These are phyloP conservation scores for Lophiostoma macrostomum DNA, from an alignment of 495 filamentous ascomycete species.

Conservation along the genomic window DNA sequence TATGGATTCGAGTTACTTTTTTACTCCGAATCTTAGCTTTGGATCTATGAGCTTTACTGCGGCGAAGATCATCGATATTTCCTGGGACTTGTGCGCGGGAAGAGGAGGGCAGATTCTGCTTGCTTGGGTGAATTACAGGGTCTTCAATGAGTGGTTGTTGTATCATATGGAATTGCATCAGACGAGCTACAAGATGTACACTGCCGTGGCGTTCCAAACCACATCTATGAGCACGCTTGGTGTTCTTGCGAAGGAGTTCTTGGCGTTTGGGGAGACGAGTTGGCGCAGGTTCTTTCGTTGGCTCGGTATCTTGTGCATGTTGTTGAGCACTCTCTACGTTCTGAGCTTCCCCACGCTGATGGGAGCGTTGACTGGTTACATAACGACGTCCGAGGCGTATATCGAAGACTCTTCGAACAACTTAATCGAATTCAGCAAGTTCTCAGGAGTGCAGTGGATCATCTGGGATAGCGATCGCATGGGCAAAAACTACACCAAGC, in stretches of 20 bases:
- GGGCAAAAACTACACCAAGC: slow-evolving; percentile 12
- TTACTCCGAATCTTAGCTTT: slow-evolving; percentile 48
- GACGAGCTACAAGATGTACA: slow-evolving; percentile 31
- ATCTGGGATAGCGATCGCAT: slow-evolving; percentile 14
- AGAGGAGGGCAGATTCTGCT: slow-evolving; percentile 34
- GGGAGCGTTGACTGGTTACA: slow-evolving; percentile 30
- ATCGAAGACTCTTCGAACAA: slow-evolving; percentile 8
- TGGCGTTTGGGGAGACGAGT: slow-evolving; percentile 5
- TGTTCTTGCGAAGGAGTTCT: slow-evolving; percentile 21
- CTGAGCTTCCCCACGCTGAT: slow-evolving; percentile 35
- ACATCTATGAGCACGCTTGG: slow-evolving; percentile 19
- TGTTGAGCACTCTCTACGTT: slow-evolving; percentile 31
- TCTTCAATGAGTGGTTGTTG: slow-evolving; percentile 35
- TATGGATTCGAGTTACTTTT: slow-evolving; percentile 29
- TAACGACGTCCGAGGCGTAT: slow-evolving; percentile 16
- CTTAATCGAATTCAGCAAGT: slow-evolving; percentile 20
- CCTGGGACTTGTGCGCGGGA: slow-evolving; percentile 35
- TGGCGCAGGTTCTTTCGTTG: slow-evolving; percentile 22
- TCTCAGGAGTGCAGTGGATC: background rate
- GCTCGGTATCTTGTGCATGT: slow-evolving; percentile 24
- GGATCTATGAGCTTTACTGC: slow-evolving; percentile 32
- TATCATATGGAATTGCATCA: slow-evolving; percentile 30
- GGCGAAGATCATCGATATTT: slow-evolving; percentile 37
- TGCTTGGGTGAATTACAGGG: slow-evolving; percentile 32
- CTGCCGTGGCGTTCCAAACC: slow-evolving; percentile 28